Percentiles rank a stretch among this genome's conserved stretches.
These are phyloP conservation scores for Prinsepia uniflora DNA, from an alignment of 306 rosid species.

Conservation along the genomic window DNA sequence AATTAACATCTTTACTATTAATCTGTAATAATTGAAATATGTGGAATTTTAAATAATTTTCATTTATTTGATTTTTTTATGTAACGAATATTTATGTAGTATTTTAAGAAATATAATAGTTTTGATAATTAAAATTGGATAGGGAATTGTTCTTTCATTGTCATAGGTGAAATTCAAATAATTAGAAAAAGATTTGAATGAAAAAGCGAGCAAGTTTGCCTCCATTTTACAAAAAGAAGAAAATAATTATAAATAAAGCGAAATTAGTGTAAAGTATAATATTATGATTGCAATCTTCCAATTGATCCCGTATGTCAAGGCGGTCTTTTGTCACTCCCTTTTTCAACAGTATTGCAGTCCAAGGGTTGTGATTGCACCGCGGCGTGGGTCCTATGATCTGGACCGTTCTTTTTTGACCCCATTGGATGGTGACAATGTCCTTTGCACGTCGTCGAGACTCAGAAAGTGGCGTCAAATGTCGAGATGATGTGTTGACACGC, in stretches of 20 bases:
- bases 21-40: no score
- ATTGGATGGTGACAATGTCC: not conserved
- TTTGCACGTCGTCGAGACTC: not conserved
- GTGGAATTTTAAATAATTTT: no score
- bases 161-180: no score
- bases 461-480: not conserved
- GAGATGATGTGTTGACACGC: not conserved
- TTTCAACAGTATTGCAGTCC: not conserved
- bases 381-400: not conserved
- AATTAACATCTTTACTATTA: no score
- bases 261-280: not conserved
- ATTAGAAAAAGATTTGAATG: no score
- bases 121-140: no score
- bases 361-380: conserved; percentile 27
- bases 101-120: no score
- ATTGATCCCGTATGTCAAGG: conserved; percentile 16
- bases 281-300: not conserved
- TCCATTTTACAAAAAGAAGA: not conserved
- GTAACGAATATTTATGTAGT: no score
- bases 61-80: no score
- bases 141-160: no score
- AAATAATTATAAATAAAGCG: not conserved
- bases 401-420: conserved; percentile 1
- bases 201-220: not conserved
- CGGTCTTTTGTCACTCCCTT: conserved; percentile 5